Base-by-base conservation (phyloP, 2,329 filamentous ascomycete genomes). In the Aspergillus texensis region DNA sequence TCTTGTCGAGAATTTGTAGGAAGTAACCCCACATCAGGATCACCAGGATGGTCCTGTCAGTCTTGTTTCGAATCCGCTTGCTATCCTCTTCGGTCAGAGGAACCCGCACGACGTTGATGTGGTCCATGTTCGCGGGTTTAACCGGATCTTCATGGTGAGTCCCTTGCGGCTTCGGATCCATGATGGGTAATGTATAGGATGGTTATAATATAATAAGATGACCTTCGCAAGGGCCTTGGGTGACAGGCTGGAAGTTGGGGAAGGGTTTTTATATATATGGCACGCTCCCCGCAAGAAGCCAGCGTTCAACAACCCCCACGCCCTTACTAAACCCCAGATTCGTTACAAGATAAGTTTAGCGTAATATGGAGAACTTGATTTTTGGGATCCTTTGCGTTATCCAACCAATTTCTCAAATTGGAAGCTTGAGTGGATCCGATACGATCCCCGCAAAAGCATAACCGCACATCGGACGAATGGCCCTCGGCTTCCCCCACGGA, bases 31-130 rank as follows among this genome's bases (percentile, higher is more conserved):
- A 82, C n/a, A 78, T 70, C 10, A 82, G 70, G 24, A 82, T 74
- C 16, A 75, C 41, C 1, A 90, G 79, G 60, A 91, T 87, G 32
- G 81, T 80, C 56, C 80, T 81, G 70, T 90, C 88, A 1, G 87
- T 89, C 74, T 89, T 89, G 48, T 81, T 82, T 30, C 84, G 81
- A 65, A 90, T 89, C 11, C 83, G 82, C 66, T 80, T 83, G 74
- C 83, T 85, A 45, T 77, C 76, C 36, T 73, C 71, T 28, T 77
- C 75, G 0, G 75, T 77, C 52, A 78, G 54, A 6, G 70, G 65
- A 9, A 75, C 64, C 2, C 71, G 72, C 9, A 67, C 68, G 3
- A 66, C 46, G 45, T 62, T 63, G 21, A 67, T 65, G 34, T 61
- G 50, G 28, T 69, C 69, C 6, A 70, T 39, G 8, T 53, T n/a